Conservation (phyloP, 768 basidiomycete genomes). For the Tricholoma bakamatsutake region DNA sequence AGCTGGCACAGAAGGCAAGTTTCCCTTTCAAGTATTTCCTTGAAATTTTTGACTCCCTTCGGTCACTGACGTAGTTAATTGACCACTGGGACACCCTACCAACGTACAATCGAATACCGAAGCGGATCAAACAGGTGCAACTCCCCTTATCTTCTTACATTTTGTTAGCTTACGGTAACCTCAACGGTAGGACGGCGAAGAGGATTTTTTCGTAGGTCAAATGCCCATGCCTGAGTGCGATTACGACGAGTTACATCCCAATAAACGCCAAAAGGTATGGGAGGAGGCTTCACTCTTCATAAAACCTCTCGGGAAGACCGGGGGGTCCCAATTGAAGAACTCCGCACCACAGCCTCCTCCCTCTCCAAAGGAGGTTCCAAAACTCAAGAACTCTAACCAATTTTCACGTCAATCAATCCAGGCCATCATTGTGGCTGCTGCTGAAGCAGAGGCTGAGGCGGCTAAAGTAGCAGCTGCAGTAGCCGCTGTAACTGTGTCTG, state of each 20-base stretch:
- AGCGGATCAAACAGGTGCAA: conserved; percentile 39
- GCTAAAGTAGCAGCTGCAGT: conserved; percentile 26
- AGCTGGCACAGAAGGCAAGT: conserved; percentile 58
- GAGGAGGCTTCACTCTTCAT: not conserved
- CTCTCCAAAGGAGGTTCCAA: not conserved
- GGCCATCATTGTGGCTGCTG: conserved; percentile 31
- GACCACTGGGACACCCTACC: conserved; percentile 76
- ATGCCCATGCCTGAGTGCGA: not conserved
- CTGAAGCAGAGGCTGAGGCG: conserved; percentile 25
- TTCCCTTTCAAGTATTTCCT: not conserved
- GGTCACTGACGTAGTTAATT: conserved; percentile 46
- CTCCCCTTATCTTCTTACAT: not conserved
- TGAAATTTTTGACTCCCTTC: not conserved
- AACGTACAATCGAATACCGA: conserved; percentile 83
- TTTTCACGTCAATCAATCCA: conserved; percentile 23
- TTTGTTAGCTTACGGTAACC: not conserved
- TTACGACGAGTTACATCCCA: conserved; percentile 3
- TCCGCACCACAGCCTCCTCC: not conserved
- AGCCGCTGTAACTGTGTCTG: conserved; percentile 22
- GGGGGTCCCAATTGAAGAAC: not conserved
- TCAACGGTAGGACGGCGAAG: conserved; percentile 13
- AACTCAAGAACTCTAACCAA: conserved; percentile 1
- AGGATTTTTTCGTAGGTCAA: conserved; percentile 1
- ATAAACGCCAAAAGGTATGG: conserved; percentile 6
- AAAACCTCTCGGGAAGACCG: not conserved